Evolutionary conservation across 179 eudicot genomes (phyloP).

Genomic region (Spergularia azorica): DNA sequence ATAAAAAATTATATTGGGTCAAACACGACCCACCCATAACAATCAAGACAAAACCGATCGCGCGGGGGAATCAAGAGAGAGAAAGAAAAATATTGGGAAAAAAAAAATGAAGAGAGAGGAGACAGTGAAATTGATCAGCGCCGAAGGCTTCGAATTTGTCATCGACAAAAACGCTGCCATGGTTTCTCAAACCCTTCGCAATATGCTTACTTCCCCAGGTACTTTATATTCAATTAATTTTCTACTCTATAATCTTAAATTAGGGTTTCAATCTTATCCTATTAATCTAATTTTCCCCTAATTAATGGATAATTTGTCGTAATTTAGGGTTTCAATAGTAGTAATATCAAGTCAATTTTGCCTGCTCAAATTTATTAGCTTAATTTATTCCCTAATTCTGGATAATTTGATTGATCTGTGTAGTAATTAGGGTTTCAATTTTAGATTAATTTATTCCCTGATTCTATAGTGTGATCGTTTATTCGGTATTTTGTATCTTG

Average conservation of each 20-base stretch:
- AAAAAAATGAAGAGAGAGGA: slow-evolving; percentile 64
- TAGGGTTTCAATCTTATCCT: slow-evolving; percentile 26
- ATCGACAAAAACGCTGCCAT: slow-evolving; percentile 85
- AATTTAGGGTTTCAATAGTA: background rate
- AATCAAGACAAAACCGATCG: background rate
- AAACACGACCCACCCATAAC: too few relatives aligned
- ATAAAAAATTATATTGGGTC: too few relatives aligned
- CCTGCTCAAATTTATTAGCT: background rate
- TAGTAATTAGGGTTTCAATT: background rate
- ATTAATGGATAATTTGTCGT: too few relatives aligned
- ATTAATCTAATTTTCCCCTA: background rate
- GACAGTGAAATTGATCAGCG: slow-evolving; percentile 76
- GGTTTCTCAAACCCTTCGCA: slow-evolving; percentile 92
- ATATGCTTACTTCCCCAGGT: slow-evolving; percentile 96
- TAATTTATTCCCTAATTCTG: too few relatives aligned
- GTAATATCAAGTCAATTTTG: background rate
- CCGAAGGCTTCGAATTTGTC: slow-evolving; percentile 86
- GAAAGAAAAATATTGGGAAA: background rate
- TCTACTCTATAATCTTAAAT: background rate
- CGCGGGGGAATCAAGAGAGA: slow-evolving; percentile 4
- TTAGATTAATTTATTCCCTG: background rate
- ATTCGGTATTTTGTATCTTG: background rate
- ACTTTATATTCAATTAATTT: too few relatives aligned
- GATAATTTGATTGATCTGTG: background rate
- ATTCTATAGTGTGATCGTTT: background rate